phyloP scores from a whole-genome alignment of 1,139 yeast genomes.

The Geotrichum aggregatum region DNA sequence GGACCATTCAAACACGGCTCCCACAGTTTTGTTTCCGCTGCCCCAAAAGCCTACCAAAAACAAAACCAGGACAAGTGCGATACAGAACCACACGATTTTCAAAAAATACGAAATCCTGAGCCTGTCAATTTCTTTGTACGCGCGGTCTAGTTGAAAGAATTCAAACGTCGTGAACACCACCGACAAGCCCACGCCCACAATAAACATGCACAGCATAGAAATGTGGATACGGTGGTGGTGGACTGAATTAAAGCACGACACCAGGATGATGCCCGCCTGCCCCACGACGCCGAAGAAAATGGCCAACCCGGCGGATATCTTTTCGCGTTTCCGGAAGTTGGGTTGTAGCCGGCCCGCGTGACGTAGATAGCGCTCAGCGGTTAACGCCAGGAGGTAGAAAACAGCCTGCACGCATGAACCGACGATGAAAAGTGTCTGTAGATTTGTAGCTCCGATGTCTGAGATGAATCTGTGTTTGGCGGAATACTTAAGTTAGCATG shows the following conservation, averaged over 20 bases:
- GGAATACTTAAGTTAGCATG: no score
- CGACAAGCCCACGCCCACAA: slow-evolving; percentile 64
- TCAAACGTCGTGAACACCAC: slow-evolving; percentile 57
- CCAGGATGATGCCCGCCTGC: slow-evolving; percentile 72
- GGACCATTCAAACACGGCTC: slow-evolving; percentile 73
- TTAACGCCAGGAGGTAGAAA: no score
- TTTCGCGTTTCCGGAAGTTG: slow-evolving; percentile 48
- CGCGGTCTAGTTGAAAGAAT: slow-evolving; percentile 58
- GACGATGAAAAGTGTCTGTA: slow-evolving; percentile 79
- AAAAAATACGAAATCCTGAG: slow-evolving; percentile 44
- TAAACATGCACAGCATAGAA: slow-evolving; percentile 68
- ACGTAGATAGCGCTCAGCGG: slow-evolving; percentile 56
- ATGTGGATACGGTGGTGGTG: slow-evolving; percentile 58
- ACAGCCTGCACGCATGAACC: slow-evolving; percentile 76
- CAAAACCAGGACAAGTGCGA: slow-evolving; percentile 69
- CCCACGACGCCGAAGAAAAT: slow-evolving; percentile 58
- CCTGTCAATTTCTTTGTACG: slow-evolving; percentile 42
- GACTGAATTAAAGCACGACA: slow-evolving; percentile 69
- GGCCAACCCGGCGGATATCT: slow-evolving; percentile 48
- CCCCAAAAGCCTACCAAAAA: slow-evolving; percentile 55
- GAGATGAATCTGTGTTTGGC: slow-evolving; percentile 66
- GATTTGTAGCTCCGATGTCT: slow-evolving; percentile 78
- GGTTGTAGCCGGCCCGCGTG: slow-evolving; percentile 53
- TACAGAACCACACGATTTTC: slow-evolving; percentile 61
- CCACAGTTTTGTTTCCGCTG: slow-evolving; percentile 45